Base-by-base conservation (phyloP, 345 rosid species). In the Citrus medica region DNA sequence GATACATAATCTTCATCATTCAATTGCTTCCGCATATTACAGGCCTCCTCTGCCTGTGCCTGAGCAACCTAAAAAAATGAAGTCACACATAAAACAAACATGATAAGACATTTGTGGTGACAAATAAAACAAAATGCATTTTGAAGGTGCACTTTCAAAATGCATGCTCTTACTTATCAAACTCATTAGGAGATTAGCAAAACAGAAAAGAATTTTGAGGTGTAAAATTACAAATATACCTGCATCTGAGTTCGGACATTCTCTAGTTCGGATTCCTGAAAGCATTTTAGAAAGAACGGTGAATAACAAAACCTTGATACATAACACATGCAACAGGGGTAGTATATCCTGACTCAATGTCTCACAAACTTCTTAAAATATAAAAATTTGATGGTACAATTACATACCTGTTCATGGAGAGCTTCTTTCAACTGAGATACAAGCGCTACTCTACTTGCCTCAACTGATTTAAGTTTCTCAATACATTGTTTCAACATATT, bases 361-460 rank as follows among this genome's bases (percentile, higher is more conserved):
- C 58, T 58, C 13, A 67, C 12, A 76, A 59, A 67, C 38, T 60
- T 73, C 35, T 76, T 66, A 13, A 67, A 9, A 73, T 40, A 17
- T 33, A 30, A 60, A 63, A 42, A 35, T 12, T 32, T 56, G 37
- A 56, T 48, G 19, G 19, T 19, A 37, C 5, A 24, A 69, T 40
- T 35, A 61, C 9, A 22, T 84, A 94, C 97, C 94, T 94, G 92
- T 64, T 94, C 98, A 25, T 82, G 86, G 65, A 94, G 84, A 30
- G 94, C 98, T 76, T 94, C 98, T 82, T 89, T 96, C 66, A 94
- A 87, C 82, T 91, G 97, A 81, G 90, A 87, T 32, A 94, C 94
- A 79, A 94, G 97, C 17, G 88, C 86, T 35, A 79, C 84, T 81
- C 98, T 90, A 83, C 87, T 90, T 80, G 83, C 85, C 90, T 94